Base-by-base conservation (phyloP, 371 early-diverging fungal genomes). In the Apophysomyces elegans region DNA sequence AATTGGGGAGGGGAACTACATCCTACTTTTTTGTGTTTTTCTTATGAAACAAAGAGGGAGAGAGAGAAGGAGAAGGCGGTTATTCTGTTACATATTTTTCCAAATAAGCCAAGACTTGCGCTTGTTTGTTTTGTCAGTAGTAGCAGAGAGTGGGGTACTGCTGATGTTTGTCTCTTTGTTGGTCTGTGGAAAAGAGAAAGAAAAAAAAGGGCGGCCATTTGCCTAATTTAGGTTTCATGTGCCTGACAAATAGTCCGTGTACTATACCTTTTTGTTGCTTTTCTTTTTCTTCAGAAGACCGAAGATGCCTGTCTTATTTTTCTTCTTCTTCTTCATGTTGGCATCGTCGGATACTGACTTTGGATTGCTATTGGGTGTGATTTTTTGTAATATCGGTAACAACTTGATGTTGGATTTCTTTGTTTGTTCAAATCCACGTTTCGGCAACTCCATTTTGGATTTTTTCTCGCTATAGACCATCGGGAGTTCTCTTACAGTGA, bases 391-490 rank as follows among this genome's bases (percentile, higher is more conserved):
- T 21, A 50, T 50, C 11, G 54, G 54, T 18, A 21, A 9, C 9
- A 50, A 21, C 21, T 50, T 50, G 54, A 9, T 50, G 54, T 50
- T 50, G 9, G 54, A 9, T 21, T 50, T 50, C 54, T 50, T 50
- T 50, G 54, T 50, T 18, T 50, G 54, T 50, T 50, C 54, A 50
- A 7, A 50, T n/a, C 16, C 54, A 50, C 54, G 54, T 50, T 50
- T 50, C 35, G 54, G 54, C 21, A 21, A 26, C 32, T 50, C 54
- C 54, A 50, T 50, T 50, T 50, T 50, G 21, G 54, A 18, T 26
- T 26, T 50, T 50, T 50, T 26, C 54, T 50, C 54, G 54, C 21
- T 21, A 21, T 26, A 9, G 54, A 9, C 21, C 21, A 50, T 50
- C 54, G 54, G 21, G 11, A 50, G 21, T 21, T 50, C 54, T 21